Percentiles rank a stretch among this genome's conserved stretches.
phyloP scores from a whole-genome alignment of 73 alveolate species.

The Uronychia setigera region DNA sequence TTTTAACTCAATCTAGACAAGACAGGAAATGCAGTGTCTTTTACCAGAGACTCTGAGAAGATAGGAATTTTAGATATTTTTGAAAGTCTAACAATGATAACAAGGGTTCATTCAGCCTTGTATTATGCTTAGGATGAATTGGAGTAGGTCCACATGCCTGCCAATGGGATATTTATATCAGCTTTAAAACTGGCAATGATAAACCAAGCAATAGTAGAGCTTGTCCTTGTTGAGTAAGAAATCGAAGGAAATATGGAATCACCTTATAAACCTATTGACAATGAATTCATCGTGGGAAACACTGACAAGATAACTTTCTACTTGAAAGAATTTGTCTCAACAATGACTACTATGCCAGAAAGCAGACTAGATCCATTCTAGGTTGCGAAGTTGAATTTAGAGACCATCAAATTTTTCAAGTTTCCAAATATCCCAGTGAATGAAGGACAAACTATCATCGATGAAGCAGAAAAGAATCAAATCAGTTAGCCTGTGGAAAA shows the following conservation, averaged over 20 bases:
- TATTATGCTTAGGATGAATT: constrained; percentile 15
- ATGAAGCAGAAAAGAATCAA: neutral
- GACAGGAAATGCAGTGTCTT: neutral
- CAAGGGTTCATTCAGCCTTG: constrained; percentile 25
- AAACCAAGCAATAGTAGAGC: constrained; percentile 14
- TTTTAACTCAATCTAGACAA: constrained; percentile 16
- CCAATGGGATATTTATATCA: constrained; percentile 26
- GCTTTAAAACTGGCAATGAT: constrained; percentile 15
- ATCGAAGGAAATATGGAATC: constrained; percentile 12
- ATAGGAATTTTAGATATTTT: constrained; percentile 45
- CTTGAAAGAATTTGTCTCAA: constrained; percentile 29
- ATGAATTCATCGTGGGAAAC: constrained; percentile 36
- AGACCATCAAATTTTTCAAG: constrained; percentile 9
- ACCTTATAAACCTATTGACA: constrained; percentile 15
- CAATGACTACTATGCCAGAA: constrained; percentile 8
- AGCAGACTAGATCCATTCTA: constrained; percentile 19
- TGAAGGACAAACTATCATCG: neutral
- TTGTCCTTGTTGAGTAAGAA: constrained; percentile 3
- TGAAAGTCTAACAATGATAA: constrained; percentile 25
- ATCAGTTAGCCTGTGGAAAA: neutral
- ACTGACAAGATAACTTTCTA: constrained; percentile 43
- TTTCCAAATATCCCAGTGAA: neutral
- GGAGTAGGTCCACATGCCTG: constrained; percentile 42
- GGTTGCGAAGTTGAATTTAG: constrained; percentile 29
- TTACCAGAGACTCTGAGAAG: constrained; percentile 15